A percentile compares a stretch with the other conserved stretches of the same genome.
Conservation (phyloP, 208 protist genomes). For the Porcisia deanei region DNA sequence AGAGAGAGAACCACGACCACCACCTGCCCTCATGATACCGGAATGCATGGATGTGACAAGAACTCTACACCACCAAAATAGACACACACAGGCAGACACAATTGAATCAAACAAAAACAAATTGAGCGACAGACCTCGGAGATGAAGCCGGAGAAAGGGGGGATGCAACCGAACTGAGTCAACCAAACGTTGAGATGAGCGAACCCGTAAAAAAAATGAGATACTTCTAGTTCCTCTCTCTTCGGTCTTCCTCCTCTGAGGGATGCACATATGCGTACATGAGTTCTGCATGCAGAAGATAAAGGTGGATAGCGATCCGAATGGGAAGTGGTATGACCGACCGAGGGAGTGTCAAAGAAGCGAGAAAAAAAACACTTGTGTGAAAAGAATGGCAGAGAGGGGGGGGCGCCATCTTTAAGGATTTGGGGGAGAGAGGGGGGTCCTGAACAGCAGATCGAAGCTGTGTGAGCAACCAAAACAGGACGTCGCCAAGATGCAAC, state of each 20-base stretch:
- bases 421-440: too few species aligned
- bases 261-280: background rate
- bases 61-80: background rate
- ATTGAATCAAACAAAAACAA: background rate
- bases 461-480: background rate
- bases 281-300: background rate
- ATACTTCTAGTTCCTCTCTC: too few species aligned
- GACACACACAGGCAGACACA: conserved; percentile 7
- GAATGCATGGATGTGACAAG: background rate
- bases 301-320: background rate
- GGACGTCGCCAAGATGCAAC: background rate
- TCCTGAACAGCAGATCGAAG: background rate
- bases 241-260: too few species aligned
- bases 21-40: background rate
- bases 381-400: background rate
- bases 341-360: background rate
- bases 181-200: background rate
- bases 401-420: background rate
- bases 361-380: background rate
- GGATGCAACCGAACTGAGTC: background rate
- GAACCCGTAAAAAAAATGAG: background rate
- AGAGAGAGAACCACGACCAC: background rate
- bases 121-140: background rate
- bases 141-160: background rate
- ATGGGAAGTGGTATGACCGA: background rate